Base-by-base conservation (phyloP, 148 eudicot species). In the Polygonum maritimum region DNA sequence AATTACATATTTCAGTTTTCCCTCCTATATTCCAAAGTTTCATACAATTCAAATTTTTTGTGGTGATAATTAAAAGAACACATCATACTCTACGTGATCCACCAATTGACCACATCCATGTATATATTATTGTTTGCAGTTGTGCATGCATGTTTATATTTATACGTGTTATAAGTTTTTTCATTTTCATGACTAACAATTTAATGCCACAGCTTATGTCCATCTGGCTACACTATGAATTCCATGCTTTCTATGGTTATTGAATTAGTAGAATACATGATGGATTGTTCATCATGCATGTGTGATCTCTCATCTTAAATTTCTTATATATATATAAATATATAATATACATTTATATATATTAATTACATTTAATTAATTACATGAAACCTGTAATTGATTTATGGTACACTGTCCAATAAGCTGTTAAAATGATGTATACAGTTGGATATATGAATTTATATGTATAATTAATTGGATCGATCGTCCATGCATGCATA, bases 61-160 rank as follows among this genome's bases (percentile, higher is more conserved):
- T 36, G 62, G 12, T 19, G 21, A 19, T 31, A 13, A 63, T 67
- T 67, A 67, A 67, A 2, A 67, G 71, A 19, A 15, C 45, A 67
- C 71, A 67, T 67, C 71, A 67, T 38, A 35, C 19, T 35, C 45
- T 67, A 38, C 71, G 71, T 67, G 71, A 67, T 65, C 41, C 71
- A 65, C 71, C 40, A 33, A 65, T 65, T 16, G 45, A 67, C 5
- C 19, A 35, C 7, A 41, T 67, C n/a, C 41, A 15, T 67, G 21
- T 14, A 15, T 67, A 11, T 14, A 16, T 60, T 60, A 60, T 67
- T 67, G 71, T 67, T 9, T 38, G 44, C 41, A 38, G 71, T 67
- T 67, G 44, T 35, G 19, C 41, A 67, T 60, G 36, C 16, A 60
- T 60, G 26, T 22, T 16, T 54, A 5, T 54, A 49, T 57, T 57